Conservation (phyloP, 2,329 filamentous ascomycete species). For the Nemania abortiva region DNA sequence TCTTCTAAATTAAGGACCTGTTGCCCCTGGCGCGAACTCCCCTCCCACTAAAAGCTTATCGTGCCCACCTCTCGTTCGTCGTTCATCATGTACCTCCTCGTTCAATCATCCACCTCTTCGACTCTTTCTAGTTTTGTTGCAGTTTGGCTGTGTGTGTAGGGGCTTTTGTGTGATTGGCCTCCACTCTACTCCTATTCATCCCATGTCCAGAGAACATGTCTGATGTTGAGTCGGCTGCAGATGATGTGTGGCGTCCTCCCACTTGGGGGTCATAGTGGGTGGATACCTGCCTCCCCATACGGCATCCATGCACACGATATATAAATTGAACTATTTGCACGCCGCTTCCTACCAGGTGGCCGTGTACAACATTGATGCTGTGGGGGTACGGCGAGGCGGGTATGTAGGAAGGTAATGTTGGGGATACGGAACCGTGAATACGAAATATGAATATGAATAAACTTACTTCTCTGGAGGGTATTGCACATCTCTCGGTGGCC, state of each 20-base stretch:
- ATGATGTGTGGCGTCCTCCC: background rate
- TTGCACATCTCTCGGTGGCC: slow-evolving; percentile 51
- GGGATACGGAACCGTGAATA: slow-evolving; percentile 1
- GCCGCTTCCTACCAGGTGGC: slow-evolving; percentile 8
- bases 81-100: background rate
- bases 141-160: background rate
- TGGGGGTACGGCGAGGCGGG: slow-evolving; percentile 13
- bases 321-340: slow-evolving; percentile 8
- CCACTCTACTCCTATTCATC: background rate
- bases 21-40: slow-evolving; percentile 21
- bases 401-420: background rate
- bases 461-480: slow-evolving; percentile 48
- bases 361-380: background rate
- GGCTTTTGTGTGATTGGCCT: background rate
- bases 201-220: background rate
- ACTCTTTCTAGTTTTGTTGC: background rate
- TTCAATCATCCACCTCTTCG: slow-evolving; percentile 4
- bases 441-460: background rate
- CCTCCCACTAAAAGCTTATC: slow-evolving; percentile 10
- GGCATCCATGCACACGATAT: slow-evolving; percentile 3
- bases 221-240: background rate
- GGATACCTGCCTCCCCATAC: background rate
- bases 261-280: slow-evolving; percentile 13
- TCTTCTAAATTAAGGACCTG: slow-evolving; percentile 40
- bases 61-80: background rate